Conservation (phyloP, 768 basidiomycete genomes). For the Tulasnella sp. region DNA sequence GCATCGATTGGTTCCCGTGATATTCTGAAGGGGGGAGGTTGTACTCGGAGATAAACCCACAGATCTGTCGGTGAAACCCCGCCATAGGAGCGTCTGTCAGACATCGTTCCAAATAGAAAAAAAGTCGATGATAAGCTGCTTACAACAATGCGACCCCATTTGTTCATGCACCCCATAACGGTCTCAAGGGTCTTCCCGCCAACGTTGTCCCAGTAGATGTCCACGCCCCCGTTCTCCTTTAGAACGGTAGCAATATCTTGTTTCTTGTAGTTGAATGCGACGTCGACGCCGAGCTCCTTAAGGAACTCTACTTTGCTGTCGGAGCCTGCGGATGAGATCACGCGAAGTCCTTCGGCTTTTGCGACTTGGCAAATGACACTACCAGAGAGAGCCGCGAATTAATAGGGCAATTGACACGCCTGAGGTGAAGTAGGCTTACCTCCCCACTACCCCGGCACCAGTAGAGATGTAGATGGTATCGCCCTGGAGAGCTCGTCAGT, state of each 20-base stretch:
- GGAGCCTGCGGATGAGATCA: slow-evolving; percentile 71
- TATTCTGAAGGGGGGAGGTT: slow-evolving; percentile 35
- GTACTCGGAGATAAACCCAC: slow-evolving; percentile 38
- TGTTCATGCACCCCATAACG: slow-evolving; percentile 39
- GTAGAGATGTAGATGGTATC: slow-evolving; percentile 56
- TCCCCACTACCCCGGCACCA: slow-evolving; percentile 61
- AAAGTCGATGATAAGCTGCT: slow-evolving; percentile 14
- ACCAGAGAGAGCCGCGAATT: neutral
- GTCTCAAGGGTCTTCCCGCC: slow-evolving; percentile 42
- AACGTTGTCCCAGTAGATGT: slow-evolving; percentile 51
- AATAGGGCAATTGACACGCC: neutral
- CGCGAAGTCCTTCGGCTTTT: slow-evolving; percentile 54
- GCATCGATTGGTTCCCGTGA: slow-evolving; percentile 31
- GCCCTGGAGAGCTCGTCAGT: slow-evolving; percentile 45
- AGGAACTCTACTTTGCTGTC: slow-evolving; percentile 71
- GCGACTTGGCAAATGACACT: slow-evolving; percentile 50
- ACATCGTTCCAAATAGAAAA: neutral
- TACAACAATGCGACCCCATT: slow-evolving; percentile 39
- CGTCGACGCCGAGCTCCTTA: slow-evolving; percentile 63
- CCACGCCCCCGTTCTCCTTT: slow-evolving; percentile 58
- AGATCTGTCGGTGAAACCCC: neutral
- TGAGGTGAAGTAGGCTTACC: slow-evolving; percentile 40
- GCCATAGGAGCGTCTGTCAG: neutral
- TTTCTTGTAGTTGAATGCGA: slow-evolving; percentile 76
- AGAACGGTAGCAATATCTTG: slow-evolving; percentile 56